A percentile compares a stretch with the other conserved stretches of the same genome.
Conservation (phyloP, 352 stramenopile species). For the Globisporangium cederbergense region DNA sequence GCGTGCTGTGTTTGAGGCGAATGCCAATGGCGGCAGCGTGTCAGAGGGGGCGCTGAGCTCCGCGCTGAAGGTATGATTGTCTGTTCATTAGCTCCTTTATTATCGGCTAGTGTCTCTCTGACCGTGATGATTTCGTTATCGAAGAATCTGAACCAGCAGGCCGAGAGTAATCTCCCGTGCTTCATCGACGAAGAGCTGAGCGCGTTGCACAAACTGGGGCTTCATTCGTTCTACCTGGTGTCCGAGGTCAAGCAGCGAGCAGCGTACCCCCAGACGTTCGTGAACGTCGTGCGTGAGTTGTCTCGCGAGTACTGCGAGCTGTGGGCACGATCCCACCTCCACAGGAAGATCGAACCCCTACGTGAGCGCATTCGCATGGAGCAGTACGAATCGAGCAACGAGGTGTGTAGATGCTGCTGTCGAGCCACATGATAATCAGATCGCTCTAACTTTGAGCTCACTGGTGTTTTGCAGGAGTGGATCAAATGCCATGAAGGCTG, state of each 20-base stretch:
- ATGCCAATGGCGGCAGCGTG: constrained; percentile 24
- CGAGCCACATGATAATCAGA: background rate
- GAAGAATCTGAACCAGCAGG: constrained; percentile 19
- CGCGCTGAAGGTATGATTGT: constrained; percentile 30
- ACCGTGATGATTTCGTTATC: background rate
- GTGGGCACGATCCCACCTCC: constrained; percentile 54
- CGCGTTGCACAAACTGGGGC: constrained; percentile 33
- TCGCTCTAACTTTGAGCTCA: constrained; percentile 1
- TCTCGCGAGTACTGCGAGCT: constrained; percentile 66
- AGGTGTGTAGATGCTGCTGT: constrained; percentile 35
- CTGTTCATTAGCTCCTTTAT: background rate
- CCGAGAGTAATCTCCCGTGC: constrained; percentile 9
- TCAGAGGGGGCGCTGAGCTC: constrained; percentile 19
- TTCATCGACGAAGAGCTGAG: constrained; percentile 72
- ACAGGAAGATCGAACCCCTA: constrained; percentile 65
- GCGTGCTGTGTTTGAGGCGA: constrained; percentile 26
- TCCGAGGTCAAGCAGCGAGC: constrained; percentile 36
- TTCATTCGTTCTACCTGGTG: constrained; percentile 57
- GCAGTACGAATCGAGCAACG: constrained; percentile 69
- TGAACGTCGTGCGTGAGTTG: constrained; percentile 44
- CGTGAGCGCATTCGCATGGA: constrained; percentile 58
- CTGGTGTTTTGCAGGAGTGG: constrained; percentile 51
- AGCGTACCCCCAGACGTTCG: constrained; percentile 48
- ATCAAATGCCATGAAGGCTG: constrained; percentile 70
- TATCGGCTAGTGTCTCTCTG: background rate